These are phyloP conservation scores for Fusarium sambucinum DNA, from an alignment of 2,329 filamentous ascomycete species.

Conservation along the genomic window DNA sequence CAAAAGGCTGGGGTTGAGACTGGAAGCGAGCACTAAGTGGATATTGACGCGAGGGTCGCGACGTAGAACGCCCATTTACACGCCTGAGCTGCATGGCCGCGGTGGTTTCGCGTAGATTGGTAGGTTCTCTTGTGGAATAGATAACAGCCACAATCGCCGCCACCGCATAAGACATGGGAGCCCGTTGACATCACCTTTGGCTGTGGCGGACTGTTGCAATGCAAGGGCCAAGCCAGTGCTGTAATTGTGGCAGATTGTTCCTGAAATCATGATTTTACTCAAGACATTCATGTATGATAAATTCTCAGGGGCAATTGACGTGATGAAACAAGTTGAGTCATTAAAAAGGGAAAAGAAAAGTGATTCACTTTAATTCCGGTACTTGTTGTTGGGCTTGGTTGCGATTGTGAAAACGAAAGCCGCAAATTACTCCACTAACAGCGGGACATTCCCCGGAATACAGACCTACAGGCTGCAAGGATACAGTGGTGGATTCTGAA, in stretches of 20 bases:
- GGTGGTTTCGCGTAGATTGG: constrained; percentile 42
- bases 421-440: constrained; percentile 32
- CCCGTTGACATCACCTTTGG: constrained; percentile 4
- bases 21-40: constrained; percentile 35
- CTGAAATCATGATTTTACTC: constrained; percentile 7
- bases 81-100: constrained; percentile 23
- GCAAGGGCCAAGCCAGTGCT: constrained; percentile 13
- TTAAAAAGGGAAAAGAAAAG: background rate
- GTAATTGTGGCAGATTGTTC: constrained; percentile 12
- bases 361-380: constrained; percentile 7
- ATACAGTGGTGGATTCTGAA: no score
- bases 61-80: constrained; percentile 21
- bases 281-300: constrained; percentile 36
- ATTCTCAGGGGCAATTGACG: constrained; percentile 36
- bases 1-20: constrained; percentile 45
- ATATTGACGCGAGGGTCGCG: constrained; percentile 42
- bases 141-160: constrained; percentile 4
- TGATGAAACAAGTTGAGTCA: constrained; percentile 24
- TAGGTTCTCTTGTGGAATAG: background rate
- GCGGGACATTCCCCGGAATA: constrained; percentile 44
- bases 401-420: constrained; percentile 20
- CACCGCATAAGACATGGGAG: background rate
- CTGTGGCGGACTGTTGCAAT: constrained; percentile 2
- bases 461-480: constrained; percentile 20
- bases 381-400: background rate